Evolutionary conservation across 352 stramenopile species (phyloP).

Genomic region (Phytophthora citricola): DNA sequence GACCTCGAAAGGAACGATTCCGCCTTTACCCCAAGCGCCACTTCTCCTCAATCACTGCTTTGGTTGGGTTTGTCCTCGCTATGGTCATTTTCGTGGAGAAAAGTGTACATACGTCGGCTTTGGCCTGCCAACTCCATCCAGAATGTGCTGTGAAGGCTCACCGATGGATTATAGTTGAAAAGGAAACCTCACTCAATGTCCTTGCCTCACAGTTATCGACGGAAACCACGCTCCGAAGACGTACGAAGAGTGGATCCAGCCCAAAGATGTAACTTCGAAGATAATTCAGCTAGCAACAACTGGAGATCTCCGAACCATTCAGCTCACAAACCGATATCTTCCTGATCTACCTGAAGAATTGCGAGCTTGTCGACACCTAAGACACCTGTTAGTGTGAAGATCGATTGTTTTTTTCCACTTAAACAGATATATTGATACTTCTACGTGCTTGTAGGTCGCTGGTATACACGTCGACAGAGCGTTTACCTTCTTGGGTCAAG

Average conservation of each 20-base stretch:
- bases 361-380: not conserved
- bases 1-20: not conserved
- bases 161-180: constrained; percentile 17
- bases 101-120: constrained; percentile 14
- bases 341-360: constrained; percentile 7
- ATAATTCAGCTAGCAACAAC: constrained; percentile 8
- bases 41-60: not conserved
- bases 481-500: constrained; percentile 37
- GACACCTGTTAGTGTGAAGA: not conserved
- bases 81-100: constrained; percentile 19
- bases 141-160: constrained; percentile 20
- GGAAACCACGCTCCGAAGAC: constrained; percentile 17
- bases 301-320: constrained; percentile 13
- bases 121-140: constrained; percentile 9
- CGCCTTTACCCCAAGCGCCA: constrained; percentile 20
- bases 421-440: not conserved
- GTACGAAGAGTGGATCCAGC: constrained; percentile 10
- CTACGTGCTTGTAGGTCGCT: not conserved
- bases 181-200: constrained; percentile 13
- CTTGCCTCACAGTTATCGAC: constrained; percentile 20
- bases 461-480: constrained; percentile 38
- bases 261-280: constrained; percentile 22
- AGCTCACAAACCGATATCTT: constrained; percentile 14
- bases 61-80: constrained; percentile 3
- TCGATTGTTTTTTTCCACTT: too few relatives aligned